Evolutionary conservation across 768 basidiomycete species (phyloP).

Genomic region (Cystofilobasidium ferigula): DNA sequence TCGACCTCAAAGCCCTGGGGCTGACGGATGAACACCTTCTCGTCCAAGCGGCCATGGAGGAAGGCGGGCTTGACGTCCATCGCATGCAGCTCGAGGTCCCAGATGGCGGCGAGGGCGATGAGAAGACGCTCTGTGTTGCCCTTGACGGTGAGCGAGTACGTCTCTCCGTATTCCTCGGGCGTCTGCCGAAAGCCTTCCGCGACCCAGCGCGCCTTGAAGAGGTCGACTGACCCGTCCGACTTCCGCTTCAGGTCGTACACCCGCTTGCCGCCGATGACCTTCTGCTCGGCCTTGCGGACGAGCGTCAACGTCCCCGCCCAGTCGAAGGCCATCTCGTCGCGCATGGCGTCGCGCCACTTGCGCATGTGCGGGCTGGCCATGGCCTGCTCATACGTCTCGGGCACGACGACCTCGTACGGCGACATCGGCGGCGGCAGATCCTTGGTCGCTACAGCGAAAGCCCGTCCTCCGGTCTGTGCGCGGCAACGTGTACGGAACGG

Average conservation of each 20-base stretch:
- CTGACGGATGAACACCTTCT: conserved; percentile 33
- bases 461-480: no score
- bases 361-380: no score
- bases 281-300: no score
- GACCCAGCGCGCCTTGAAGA: conserved; percentile 42
- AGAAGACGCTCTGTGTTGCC: conserved; percentile 26
- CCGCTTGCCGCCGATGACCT: conserved; percentile 38
- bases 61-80: conserved; percentile 28
- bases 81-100: conserved; percentile 24
- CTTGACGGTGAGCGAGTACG: conserved; percentile 37
- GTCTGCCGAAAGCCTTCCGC: conserved; percentile 43
- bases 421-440: no score
- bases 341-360: no score
- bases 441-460: no score
- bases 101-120: conserved; percentile 23
- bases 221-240: conserved; percentile 30
- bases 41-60: conserved; percentile 32
- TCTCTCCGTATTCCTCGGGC: conserved; percentile 43
- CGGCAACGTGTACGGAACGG: no score
- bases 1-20: conserved; percentile 21
- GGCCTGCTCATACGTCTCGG: no score
- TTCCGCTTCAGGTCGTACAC: conserved; percentile 36
- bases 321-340: no score
- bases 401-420: no score
- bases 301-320: no score